These are phyloP conservation scores for Maudiozyma saulgeensis DNA, from an alignment of 805 yeast genomes.

Conservation along the genomic window DNA sequence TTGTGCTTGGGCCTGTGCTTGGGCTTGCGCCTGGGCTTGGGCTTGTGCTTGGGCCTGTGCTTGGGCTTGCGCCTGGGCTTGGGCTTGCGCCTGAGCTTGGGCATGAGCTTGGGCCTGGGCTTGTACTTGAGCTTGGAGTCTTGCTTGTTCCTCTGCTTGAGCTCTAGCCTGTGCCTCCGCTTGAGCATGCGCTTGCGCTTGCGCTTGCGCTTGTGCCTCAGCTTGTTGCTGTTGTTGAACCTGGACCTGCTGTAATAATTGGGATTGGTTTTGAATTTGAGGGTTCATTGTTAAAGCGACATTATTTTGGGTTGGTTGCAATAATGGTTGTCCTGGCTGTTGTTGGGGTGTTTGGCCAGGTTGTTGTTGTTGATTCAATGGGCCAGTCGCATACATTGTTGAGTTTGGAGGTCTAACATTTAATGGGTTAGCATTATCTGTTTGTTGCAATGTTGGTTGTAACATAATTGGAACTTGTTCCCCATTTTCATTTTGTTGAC, in stretches of 20 bases:
- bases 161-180: conserved; percentile 3
- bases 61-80: conserved; percentile 1
- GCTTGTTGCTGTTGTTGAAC: conserved; percentile 1
- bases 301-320: conserved; percentile 18
- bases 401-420: conserved; percentile 20
- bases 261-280: conserved; percentile 26
- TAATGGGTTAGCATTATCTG: conserved; percentile 24
- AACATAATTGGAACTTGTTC: conserved; percentile 22
- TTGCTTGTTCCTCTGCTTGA: conserved; percentile 5
- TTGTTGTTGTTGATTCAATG: conserved; percentile 10
- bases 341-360: conserved; percentile 11
- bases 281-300: conserved; percentile 11
- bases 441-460: conserved; percentile 27
- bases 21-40: conserved; percentile 1
- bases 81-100: not conserved
- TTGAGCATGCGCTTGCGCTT: conserved; percentile 1
- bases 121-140: conserved; percentile 2
- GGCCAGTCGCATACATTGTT: conserved; percentile 12
- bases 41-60: not conserved
- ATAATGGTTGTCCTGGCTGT: conserved; percentile 12
- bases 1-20: not conserved
- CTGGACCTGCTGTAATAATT: conserved; percentile 6
- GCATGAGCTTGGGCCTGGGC: not conserved
- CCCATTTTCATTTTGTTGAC: conserved; percentile 3
- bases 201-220: not conserved